Conservation (phyloP, 2,329 filamentous ascomycete species). For the Aspergillus melleus region DNA sequence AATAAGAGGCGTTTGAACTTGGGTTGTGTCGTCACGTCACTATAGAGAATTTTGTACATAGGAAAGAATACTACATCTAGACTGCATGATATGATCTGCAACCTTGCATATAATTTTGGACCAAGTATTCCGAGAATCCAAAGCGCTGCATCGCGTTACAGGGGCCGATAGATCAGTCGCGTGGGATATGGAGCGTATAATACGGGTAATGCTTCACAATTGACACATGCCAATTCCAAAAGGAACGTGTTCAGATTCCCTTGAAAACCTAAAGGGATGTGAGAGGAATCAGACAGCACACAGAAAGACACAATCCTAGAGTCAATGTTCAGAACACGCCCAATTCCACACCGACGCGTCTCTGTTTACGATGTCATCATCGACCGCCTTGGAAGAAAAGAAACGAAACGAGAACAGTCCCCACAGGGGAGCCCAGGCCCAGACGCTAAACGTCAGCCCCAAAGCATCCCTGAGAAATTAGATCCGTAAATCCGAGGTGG, state of each 20-base stretch:
- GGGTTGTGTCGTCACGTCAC: conserved; percentile 8
- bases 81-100: neutral
- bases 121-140: too few species aligned
- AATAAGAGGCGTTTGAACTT: conserved; percentile 22
- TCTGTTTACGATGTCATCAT: neutral
- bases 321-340: neutral
- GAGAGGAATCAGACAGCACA: neutral
- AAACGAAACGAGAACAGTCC: conserved; percentile 1
- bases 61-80: conserved; percentile 4
- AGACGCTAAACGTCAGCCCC: neutral
- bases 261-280: neutral
- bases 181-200: too few species aligned
- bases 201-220: neutral
- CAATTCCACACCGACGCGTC: neutral
- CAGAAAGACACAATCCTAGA: neutral
- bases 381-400: neutral
- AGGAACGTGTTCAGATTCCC: neutral
- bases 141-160: too few species aligned
- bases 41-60: conserved; percentile 18
- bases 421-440: neutral
- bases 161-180: too few species aligned
- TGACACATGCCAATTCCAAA: neutral
- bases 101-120: neutral
- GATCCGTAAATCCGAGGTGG: conserved; percentile 2
- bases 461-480: neutral